These are phyloP conservation scores for Cicer bijugum DNA, from an alignment of 306 rosid species.

Conservation along the genomic window DNA sequence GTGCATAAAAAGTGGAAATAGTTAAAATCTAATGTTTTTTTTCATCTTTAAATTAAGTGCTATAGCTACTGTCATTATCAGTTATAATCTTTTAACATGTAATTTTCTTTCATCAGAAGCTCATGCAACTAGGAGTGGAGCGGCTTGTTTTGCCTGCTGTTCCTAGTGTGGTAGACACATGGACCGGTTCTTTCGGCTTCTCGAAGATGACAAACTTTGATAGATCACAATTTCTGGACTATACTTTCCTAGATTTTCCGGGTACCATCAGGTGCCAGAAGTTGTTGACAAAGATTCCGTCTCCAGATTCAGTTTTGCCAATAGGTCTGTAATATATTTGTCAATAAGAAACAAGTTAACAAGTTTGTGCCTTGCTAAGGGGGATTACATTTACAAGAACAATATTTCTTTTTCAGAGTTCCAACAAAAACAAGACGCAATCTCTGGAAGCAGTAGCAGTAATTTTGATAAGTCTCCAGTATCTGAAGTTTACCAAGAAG, in stretches of 20 bases:
- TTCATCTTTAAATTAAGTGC: background rate
- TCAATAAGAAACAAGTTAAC: conserved; percentile 1
- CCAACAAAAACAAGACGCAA: conserved; percentile 37
- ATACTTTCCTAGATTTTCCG: conserved; percentile 76
- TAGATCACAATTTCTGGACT: conserved; percentile 67
- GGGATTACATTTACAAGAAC: conserved; percentile 18
- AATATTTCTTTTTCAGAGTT: conserved; percentile 47
- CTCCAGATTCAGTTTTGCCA: conserved; percentile 42
- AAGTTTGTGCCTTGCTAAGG: conserved; percentile 20
- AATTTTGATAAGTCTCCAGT: conserved; percentile 41
- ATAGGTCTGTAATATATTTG: conserved; percentile 47
- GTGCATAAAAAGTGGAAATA: no score
- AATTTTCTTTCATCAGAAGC: conserved; percentile 56
- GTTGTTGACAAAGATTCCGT: conserved; percentile 50
- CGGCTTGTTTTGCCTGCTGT: conserved; percentile 85
- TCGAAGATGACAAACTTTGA: conserved; percentile 63
- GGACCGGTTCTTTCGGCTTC: conserved; percentile 82
- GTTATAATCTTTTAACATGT: conserved; percentile 23
- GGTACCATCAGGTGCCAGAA: conserved; percentile 86
- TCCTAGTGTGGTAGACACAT: conserved; percentile 71
- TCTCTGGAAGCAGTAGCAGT: conserved; percentile 25
- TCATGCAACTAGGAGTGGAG: conserved; percentile 75
- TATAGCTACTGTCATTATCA: background rate
- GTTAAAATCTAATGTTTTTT: background rate
- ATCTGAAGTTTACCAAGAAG: conserved; percentile 60